Conservation (phyloP, 2,329 filamentous ascomycete genomes). For the Plenodomus lindquistii region DNA sequence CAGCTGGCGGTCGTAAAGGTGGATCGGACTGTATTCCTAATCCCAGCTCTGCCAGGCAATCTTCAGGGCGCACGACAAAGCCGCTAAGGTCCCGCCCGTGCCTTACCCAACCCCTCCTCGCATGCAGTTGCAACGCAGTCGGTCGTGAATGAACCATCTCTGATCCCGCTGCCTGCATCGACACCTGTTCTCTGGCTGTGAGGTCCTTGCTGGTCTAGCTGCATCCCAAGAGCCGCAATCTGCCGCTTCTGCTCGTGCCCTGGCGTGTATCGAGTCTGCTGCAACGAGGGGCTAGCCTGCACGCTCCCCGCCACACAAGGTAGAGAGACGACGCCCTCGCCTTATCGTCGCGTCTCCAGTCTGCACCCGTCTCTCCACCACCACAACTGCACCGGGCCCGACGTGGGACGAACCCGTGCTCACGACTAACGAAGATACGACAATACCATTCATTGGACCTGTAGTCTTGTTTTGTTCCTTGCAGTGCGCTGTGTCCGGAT, state of each 20-base stretch:
- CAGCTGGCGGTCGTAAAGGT: conserved; percentile 20
- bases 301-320: conserved; percentile 26
- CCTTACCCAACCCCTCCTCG: conserved; percentile 30
- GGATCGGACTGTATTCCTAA: conserved; percentile 34
- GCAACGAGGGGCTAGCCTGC: conserved; percentile 18
- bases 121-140: conserved; percentile 36
- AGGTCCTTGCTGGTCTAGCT: conserved; percentile 10
- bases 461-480: neutral
- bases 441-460: conserved; percentile 10
- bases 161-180: conserved; percentile 19
- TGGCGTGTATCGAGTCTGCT: conserved; percentile 30
- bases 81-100: conserved; percentile 30
- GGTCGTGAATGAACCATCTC: conserved; percentile 28
- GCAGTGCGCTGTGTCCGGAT: conserved; percentile 34
- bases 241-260: conserved; percentile 33
- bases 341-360: conserved; percentile 31
- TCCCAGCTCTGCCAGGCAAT: conserved; percentile 32
- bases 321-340: conserved; percentile 16
- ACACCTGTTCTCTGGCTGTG: conserved; percentile 11
- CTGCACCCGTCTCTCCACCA: conserved; percentile 34
- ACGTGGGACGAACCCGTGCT: conserved; percentile 11
- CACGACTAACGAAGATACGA: conserved; percentile 23
- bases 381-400: conserved; percentile 18
- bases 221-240: conserved; percentile 30
- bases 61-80: conserved; percentile 31